Base-by-base conservation (phyloP, 208 protist genomes). In the Crithidia thermophila region DNA sequence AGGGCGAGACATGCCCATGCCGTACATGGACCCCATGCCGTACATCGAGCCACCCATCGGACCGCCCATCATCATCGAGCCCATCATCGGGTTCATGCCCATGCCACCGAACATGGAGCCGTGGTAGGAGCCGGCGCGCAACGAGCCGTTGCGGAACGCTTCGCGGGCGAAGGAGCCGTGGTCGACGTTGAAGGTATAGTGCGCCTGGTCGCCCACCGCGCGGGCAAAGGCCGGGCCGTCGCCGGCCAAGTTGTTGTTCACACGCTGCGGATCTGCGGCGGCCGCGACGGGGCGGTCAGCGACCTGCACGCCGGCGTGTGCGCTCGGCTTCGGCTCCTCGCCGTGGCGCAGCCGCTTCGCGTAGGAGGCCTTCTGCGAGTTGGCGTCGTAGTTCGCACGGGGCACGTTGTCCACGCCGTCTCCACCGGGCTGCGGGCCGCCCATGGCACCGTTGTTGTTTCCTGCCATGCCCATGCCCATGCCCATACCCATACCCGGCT, bases 21-120 rank as follows among this genome's bases (percentile, higher is more conserved):
- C 74, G 52, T 72, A 77, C 72, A 77, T 77, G 27, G 39, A 53
- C n/a, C 74, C 73, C 64, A 80, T 75, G 23, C 53, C 42, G 43
- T 71, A 75, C 60, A 73, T 73, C 18, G 59, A 47, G 20, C 66
- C 66, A 55, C 58, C 59, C 23, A 34, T 20, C 0, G 72, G 64
- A 18, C 58, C 58, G 13, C 37, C 49, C 67, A 73, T 74, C 47
- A 69, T 67, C 55, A 67, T 76, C 33, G 59, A 67, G 16, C 56
- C 23, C 39, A 70, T 33, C 45, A 62, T 23, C 57, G 67, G 30
- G 58, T 64, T 66, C 39, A 66, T 53, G 23, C 36, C 36, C 58
- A 58, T 65, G 36, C 68, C 59, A 49, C 80, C 59, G 40, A 46
- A 62, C 68, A 67, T 67, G 11, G 43, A 62, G 25, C 60, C 70